Evolutionary conservation across 768 basidiomycete species (phyloP).

Genomic region (Boletus huronensis): DNA sequence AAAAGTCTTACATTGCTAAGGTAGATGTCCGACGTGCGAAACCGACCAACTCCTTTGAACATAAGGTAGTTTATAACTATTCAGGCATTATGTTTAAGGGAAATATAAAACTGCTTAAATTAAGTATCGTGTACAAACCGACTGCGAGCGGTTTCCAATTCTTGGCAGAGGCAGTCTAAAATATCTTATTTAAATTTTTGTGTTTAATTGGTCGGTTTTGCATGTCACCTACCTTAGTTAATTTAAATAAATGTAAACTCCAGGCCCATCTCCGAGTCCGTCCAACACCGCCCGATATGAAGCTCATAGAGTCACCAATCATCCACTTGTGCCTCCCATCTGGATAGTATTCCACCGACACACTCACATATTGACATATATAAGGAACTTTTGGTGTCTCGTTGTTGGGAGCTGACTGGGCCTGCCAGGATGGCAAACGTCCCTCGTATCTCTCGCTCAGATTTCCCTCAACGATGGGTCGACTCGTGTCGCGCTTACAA

Average conservation of each 20-base stretch:
- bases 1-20: background rate
- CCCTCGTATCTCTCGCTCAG: background rate
- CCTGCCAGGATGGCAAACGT: background rate
- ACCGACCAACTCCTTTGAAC: no score
- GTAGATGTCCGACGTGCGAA: no score
- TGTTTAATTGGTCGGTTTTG: no score
- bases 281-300: background rate
- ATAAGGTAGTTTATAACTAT: no score
- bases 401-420: background rate
- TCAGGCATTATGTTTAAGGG: no score
- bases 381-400: background rate
- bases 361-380: conserved; percentile 20
- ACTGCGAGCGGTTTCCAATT: no score
- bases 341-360: background rate
- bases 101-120: no score
- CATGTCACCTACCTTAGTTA: no score
- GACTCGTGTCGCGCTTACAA: background rate
- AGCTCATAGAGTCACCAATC: background rate
- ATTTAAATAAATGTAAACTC: no score
- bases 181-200: no score
- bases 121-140: no score
- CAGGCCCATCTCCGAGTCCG: background rate
- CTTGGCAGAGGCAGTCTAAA: no score
- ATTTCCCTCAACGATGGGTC: background rate
- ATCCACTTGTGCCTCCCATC: conserved; percentile 20